These are phyloP conservation scores for Fusarium acutatum DNA, from an alignment of 2,329 filamentous ascomycete genomes.

Conservation along the genomic window DNA sequence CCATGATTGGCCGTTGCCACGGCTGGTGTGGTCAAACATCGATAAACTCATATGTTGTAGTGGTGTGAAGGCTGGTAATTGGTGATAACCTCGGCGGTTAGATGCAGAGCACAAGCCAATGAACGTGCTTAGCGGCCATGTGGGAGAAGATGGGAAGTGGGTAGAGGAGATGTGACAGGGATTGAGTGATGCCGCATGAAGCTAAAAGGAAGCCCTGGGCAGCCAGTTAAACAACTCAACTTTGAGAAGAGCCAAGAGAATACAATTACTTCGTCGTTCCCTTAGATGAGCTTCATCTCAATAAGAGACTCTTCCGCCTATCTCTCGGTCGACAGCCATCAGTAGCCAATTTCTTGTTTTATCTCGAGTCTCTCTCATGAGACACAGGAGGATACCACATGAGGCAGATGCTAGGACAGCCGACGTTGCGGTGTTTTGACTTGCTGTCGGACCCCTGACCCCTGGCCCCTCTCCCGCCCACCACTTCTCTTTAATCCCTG, in stretches of 20 bases:
- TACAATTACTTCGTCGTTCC: neutral
- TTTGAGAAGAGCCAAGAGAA: slow-evolving; percentile 1
- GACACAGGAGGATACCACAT: slow-evolving; percentile 21
- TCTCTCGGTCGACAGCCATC: neutral
- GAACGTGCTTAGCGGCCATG: slow-evolving; percentile 35
- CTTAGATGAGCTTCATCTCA: slow-evolving; percentile 8
- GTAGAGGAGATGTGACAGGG: slow-evolving; percentile 20
- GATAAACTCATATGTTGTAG: slow-evolving; percentile 20
- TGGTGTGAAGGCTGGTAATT: slow-evolving; percentile 41
- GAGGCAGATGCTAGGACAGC: slow-evolving; percentile 33
- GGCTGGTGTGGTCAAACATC: slow-evolving; percentile 17
- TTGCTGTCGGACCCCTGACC: slow-evolving; percentile 21
- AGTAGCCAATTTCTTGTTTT: neutral
- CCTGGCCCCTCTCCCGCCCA: slow-evolving; percentile 22
- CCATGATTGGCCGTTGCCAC: slow-evolving; percentile 19
- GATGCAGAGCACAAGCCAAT: slow-evolving; percentile 47
- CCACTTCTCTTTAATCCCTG: slow-evolving; percentile 9
- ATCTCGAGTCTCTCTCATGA: slow-evolving; percentile 3
- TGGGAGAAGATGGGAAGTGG: slow-evolving; percentile 19
- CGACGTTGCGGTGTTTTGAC: slow-evolving; percentile 26
- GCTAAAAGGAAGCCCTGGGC: slow-evolving; percentile 16
- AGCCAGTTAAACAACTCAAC: slow-evolving; percentile 15
- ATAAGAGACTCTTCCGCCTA: neutral
- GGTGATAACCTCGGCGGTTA: slow-evolving; percentile 52
- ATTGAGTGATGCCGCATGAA: slow-evolving; percentile 9